Percentiles rank a stretch among this genome's conserved stretches.
phyloP scores from a whole-genome alignment of 2,329 filamentous ascomycete species.

The Penicillium aurantiogriseum region DNA sequence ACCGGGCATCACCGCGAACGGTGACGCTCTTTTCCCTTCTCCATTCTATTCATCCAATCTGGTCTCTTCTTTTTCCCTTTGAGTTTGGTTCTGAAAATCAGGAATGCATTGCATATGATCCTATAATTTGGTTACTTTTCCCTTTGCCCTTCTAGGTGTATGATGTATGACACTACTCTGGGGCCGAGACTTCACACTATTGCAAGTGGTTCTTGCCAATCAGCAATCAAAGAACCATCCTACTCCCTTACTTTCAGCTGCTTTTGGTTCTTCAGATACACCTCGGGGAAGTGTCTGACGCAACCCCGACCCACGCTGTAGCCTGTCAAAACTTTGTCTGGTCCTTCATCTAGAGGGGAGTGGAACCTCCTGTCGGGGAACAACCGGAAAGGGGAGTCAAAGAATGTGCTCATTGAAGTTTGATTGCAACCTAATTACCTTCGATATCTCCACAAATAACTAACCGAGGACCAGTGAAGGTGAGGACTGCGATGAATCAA shows the following conservation, averaged over 20 bases:
- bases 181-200: constrained; percentile 10
- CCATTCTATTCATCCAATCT: background rate
- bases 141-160: background rate
- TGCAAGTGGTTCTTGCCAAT: constrained; percentile 13
- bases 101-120: constrained; percentile 8
- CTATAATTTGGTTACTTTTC: background rate
- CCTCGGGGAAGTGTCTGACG: background rate
- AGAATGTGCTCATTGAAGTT: constrained; percentile 1
- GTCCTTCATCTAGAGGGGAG: background rate
- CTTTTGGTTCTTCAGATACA: background rate
- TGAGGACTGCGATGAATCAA: background rate
- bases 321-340: constrained; percentile 8
- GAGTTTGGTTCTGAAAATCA: background rate
- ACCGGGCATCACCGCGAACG: background rate
- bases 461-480: background rate
- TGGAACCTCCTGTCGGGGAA: constrained; percentile 1
- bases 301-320: constrained; percentile 6
- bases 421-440: constrained; percentile 16
- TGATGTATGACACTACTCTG: constrained; percentile 18
- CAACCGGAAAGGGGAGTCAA: constrained; percentile 8
- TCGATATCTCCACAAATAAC: constrained; percentile 1
- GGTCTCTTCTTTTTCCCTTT: background rate
- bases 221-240: constrained; percentile 5
- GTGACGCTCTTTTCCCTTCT: background rate
- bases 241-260: constrained; percentile 15